Base-by-base conservation (phyloP, 495 filamentous ascomycete species). In the Thermothielavioides terrestris region DNA sequence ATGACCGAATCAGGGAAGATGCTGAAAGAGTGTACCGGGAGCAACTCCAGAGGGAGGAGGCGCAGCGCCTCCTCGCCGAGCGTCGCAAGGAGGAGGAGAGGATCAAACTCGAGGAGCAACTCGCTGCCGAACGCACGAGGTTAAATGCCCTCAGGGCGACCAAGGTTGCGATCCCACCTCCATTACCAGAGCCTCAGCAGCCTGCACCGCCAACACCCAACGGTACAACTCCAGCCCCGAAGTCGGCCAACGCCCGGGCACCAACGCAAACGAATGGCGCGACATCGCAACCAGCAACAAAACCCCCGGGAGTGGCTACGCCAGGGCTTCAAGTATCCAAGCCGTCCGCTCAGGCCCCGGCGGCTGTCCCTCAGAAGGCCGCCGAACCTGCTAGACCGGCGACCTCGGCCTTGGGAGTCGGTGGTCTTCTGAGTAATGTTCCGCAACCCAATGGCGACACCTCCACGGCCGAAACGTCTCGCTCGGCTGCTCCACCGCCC, bases 1-100 rank as follows among this genome's bases (percentile, higher is more conserved):
- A 89, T 56, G 76, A 83, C 1, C 73, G 76, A 12, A 70, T 89
- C 14, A 72, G 82, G 14, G 72, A 79, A 48, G 74, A 77, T 22
- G 86, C 86, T 38, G 69, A 67, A 54, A 70, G 56, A 49, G 76
- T 61, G 6, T 70, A 49, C 58, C 70, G 65, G 50, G 68, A 61
- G 50, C 70, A 72, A 62, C 68, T 62, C 47, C 62, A 62, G 54
- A 65, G 72, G 32, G 67, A 77, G 50, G 69, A 77, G 45, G 61
- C 60, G 20, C 66, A 67, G 39, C 65, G 63, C n/a, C 55, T 78
- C 28, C 61, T 67, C 36, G 72, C 77, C 40, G 72, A 76, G 41
- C 65, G 72, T 26, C 55, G 60, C 37, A 68, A 74, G 42, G 75
- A 77, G 53, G 71, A 80, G 49, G 74, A 78, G 36, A 69, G 77